Percentiles rank a stretch among this genome's conserved stretches.
Conservation (phyloP, 345 rosid species). For the Arabidopsis arenosa region DNA sequence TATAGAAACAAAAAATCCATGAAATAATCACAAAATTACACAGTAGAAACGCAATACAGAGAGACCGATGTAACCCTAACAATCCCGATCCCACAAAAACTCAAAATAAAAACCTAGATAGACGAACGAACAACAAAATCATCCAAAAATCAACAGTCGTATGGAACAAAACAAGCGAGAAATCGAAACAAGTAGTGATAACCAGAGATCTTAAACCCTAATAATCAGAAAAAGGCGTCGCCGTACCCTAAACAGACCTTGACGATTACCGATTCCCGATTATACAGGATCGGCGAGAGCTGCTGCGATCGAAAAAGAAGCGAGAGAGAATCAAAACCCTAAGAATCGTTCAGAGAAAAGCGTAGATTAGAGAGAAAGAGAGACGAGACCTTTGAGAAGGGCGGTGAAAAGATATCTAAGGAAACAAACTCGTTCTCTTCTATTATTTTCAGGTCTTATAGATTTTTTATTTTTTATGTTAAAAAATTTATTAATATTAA, state of each 20-base stretch:
- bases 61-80: constrained; percentile 38
- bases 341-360: constrained; percentile 3
- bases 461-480: neutral
- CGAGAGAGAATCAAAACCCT: constrained; percentile 32
- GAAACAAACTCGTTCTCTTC: constrained; percentile 12
- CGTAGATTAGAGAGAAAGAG: constrained; percentile 21
- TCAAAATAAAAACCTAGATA: neutral
- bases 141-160: neutral
- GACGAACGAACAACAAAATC: neutral
- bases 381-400: constrained; percentile 39
- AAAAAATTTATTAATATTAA: neutral
- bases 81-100: constrained; percentile 30
- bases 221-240: constrained; percentile 16
- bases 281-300: constrained; percentile 27
- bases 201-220: constrained; percentile 44
- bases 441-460: constrained; percentile 30
- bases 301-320: constrained; percentile 13
- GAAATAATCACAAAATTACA: constrained; percentile 10
- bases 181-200: constrained; percentile 23
- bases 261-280: constrained; percentile 22
- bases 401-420: constrained; percentile 35
- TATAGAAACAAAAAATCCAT: constrained; percentile 7
- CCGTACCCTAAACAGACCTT: constrained; percentile 21
- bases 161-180: neutral
- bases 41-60: constrained; percentile 31